Percentiles rank a stretch among this genome's conserved stretches.
These are phyloP conservation scores for Ceratocystis huliohia DNA, from an alignment of 2,329 filamentous ascomycete genomes.

Conservation along the genomic window DNA sequence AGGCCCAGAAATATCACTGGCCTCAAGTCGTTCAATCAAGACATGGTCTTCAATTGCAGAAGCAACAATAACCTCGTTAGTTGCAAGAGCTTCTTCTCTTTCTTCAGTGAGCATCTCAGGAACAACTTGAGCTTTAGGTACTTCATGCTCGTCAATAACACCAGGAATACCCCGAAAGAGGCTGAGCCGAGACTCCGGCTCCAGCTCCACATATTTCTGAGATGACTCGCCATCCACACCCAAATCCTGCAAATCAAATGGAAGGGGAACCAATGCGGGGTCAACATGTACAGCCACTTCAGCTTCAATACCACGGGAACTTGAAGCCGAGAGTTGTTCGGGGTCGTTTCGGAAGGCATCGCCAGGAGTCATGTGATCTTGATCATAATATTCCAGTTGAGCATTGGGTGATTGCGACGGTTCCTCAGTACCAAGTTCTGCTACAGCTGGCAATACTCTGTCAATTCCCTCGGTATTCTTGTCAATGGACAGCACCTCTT, in stretches of 20 bases:
- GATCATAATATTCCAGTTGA: neutral
- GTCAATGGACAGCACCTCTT: neutral
- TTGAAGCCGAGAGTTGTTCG: neutral
- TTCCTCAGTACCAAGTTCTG: neutral
- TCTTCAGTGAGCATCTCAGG: neutral
- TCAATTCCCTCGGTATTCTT: neutral
- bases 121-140: neutral
- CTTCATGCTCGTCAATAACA: neutral
- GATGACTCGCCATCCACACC: neutral
- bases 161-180: neutral
- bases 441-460: neutral
- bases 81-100: neutral
- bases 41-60: neutral
- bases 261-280: neutral
- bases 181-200: neutral
- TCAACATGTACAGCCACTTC: neutral
- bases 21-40: neutral
- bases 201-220: too few species aligned
- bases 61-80: neutral
- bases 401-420: neutral
- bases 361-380: neutral
- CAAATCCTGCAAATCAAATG: neutral
- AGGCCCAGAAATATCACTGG: neutral
- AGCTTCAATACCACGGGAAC: neutral
- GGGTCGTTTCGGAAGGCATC: neutral